Evolutionary conservation across 768 basidiomycete genomes (phyloP), one percentile per base, ranked within the genome.

Genomic region (Cubamyces sp.): DNA sequence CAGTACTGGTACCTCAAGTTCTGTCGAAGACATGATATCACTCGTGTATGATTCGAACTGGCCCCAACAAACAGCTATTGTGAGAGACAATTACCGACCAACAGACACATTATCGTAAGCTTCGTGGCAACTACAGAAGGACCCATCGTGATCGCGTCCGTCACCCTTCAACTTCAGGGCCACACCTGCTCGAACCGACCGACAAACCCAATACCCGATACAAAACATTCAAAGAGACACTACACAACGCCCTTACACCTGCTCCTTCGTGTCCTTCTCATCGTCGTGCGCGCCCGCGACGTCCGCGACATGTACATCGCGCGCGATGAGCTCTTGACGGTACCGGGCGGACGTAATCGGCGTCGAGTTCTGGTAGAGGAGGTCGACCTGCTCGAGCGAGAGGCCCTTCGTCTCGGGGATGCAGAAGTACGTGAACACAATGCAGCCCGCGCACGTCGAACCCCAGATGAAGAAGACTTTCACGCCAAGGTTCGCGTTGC

Each of bases 381-480:
- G 69, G 75, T 94, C 92, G 72, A 94, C 84, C 75, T 94, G 89
- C 77, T 94, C 92, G 66, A 94, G 84, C 16, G 90, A 87, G 18
- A 94, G 81, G 3, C 91, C 91, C 77, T 93, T 91, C 46, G 87
- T 89, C 81, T 92, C 91, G 40, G 90, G 90, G 60, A 94, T 75
- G 76, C 83, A 88, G 80, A 92, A 87, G 80, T 85, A 92, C 12
- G 91, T 84, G 78, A 92, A 94, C 68, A 92, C 52, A 71, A 88
- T 74, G 73, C 87, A 89, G 69, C 86, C 82, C 48, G 81, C 73
- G 70, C 91, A 93, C 8, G 86, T 88, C 52, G 74, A 69, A 40
- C 82, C 82, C 92, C 92, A 94, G 74, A 94, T 82, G 80, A 93
- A 94, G 85, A 94, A 94, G 69, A 93, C 91, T 72, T 89, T 91